Evolutionary conservation across 2,329 filamentous ascomycete genomes (phyloP).

Genomic region (Exophiala bonariae): DNA sequence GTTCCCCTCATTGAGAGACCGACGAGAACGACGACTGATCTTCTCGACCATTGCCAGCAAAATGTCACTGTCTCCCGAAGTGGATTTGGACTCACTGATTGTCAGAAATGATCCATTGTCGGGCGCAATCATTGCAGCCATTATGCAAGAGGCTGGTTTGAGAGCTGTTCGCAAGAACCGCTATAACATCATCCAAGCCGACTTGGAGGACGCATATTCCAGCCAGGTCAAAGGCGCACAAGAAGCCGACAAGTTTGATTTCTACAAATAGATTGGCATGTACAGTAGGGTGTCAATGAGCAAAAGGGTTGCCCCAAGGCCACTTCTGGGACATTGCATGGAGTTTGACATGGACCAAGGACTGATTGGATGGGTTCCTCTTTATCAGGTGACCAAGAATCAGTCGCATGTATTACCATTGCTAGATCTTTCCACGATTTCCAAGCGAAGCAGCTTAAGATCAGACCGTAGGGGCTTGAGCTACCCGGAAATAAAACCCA

Average conservation of each 20-base stretch:
- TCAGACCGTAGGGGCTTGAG: too few species aligned
- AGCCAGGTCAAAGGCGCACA: constrained; percentile 87
- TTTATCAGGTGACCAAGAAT: too few species aligned
- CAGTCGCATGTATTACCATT: too few species aligned
- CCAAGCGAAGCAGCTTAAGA: too few species aligned
- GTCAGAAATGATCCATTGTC: constrained; percentile 94
- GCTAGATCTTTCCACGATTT: too few species aligned
- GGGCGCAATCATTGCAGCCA: constrained; percentile 93
- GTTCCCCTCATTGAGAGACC: constrained; percentile 91
- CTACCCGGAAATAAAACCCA: too few species aligned
- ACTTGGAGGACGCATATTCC: constrained; percentile 95
- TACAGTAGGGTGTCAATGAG: neutral
- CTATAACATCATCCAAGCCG: constrained; percentile 98
- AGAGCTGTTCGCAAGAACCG: constrained; percentile 94
- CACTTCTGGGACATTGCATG: too few species aligned
- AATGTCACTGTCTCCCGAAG: constrained; percentile 96
- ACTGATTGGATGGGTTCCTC: too few species aligned
- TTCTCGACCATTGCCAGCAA: constrained; percentile 96
- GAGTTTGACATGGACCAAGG: too few species aligned
- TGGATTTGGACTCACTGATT: constrained; percentile 93
- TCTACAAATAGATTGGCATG: constrained; percentile 56
- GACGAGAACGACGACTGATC: constrained; percentile 91
- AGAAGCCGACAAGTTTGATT: constrained; percentile 75
- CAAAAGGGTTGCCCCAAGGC: too few species aligned
- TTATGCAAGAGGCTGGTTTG: constrained; percentile 98